Evolutionary conservation across 164 flowering plant species (phyloP).

Genomic region (Umbilicus rupestris): DNA sequence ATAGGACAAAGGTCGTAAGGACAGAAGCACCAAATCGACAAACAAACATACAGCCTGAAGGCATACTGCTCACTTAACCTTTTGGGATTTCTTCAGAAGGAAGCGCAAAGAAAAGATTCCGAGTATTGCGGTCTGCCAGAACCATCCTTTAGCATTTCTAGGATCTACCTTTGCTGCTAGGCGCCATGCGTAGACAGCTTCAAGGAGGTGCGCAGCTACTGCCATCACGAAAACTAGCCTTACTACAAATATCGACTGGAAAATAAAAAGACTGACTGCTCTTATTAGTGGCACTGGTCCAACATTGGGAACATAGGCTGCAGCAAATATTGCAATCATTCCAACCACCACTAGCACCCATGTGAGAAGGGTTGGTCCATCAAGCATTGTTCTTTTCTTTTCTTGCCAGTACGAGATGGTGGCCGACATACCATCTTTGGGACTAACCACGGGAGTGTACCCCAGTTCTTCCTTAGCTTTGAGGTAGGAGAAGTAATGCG

Average conservation of each 20-base stretch:
- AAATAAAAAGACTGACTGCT: slow-evolving; percentile 37
- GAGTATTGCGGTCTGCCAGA: slow-evolving; percentile 76
- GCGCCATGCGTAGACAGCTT: slow-evolving; percentile 68
- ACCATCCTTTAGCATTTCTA: slow-evolving; percentile 67
- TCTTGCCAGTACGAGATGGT: slow-evolving; percentile 82
- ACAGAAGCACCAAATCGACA: neutral
- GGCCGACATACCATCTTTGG: slow-evolving; percentile 73
- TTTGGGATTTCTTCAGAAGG: slow-evolving; percentile 47
- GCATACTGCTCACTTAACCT: neutral
- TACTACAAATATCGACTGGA: slow-evolving; percentile 31
- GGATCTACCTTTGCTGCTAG: slow-evolving; percentile 76
- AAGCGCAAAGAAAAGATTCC: slow-evolving; percentile 64
- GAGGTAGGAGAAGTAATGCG: slow-evolving; percentile 72
- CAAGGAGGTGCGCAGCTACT: slow-evolving; percentile 36
- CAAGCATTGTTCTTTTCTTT: slow-evolving; percentile 45
- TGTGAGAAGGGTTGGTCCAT: slow-evolving; percentile 63
- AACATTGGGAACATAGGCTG: slow-evolving; percentile 54
- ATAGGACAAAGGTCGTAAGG: too few species aligned
- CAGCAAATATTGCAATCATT: slow-evolving; percentile 36
- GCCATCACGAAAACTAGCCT: slow-evolving; percentile 28
- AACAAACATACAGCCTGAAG: neutral
- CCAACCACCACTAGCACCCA: slow-evolving; percentile 67
- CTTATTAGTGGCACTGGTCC: slow-evolving; percentile 45
- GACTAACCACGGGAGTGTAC: slow-evolving; percentile 65
- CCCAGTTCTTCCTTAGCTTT: slow-evolving; percentile 87